A percentile compares a stretch with the other conserved stretches of the same genome.
These are phyloP conservation scores for Areca catechu DNA, from an alignment of 176 grass and related monocot species.

Conservation along the genomic window DNA sequence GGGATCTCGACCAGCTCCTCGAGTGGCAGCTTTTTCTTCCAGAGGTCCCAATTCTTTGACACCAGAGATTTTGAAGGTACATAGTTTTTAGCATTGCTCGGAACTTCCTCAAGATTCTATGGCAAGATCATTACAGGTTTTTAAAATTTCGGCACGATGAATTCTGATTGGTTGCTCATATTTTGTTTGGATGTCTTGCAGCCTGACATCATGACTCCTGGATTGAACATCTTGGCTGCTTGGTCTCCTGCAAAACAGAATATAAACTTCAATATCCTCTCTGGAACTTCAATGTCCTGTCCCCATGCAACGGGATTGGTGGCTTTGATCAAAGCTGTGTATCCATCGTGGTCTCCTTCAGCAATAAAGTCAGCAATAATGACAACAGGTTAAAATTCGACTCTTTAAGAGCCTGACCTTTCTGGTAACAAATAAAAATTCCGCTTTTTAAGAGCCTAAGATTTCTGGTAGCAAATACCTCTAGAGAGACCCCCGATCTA, in stretches of 20 bases:
- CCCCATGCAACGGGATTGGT: conserved; percentile 19
- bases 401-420: no score
- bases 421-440: no score
- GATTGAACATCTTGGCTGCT: conserved; percentile 22
- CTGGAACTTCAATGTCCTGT: conserved; percentile 23
- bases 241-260: conserved; percentile 14
- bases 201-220: conserved; percentile 16
- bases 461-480: no score
- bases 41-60: conserved; percentile 24
- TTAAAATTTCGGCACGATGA: not conserved
- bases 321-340: conserved; percentile 18
- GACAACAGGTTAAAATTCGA: conserved; percentile 13
- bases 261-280: conserved; percentile 20
- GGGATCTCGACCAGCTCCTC: conserved; percentile 9
- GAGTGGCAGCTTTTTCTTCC: conserved; percentile 22
- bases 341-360: conserved; percentile 17
- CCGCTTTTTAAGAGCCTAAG: no score
- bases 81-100: not conserved
- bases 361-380: conserved; percentile 21
- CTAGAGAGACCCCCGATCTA: no score
- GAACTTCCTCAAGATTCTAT: not conserved
- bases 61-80: conserved; percentile 14
- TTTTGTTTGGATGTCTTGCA: not conserved
- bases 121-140: not conserved
- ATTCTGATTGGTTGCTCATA: not conserved